A percentile compares a stretch with the other conserved stretches of the same genome.
phyloP scores from a whole-genome alignment of 2,329 filamentous ascomycete species.

The Talaromyces funiculosus region DNA sequence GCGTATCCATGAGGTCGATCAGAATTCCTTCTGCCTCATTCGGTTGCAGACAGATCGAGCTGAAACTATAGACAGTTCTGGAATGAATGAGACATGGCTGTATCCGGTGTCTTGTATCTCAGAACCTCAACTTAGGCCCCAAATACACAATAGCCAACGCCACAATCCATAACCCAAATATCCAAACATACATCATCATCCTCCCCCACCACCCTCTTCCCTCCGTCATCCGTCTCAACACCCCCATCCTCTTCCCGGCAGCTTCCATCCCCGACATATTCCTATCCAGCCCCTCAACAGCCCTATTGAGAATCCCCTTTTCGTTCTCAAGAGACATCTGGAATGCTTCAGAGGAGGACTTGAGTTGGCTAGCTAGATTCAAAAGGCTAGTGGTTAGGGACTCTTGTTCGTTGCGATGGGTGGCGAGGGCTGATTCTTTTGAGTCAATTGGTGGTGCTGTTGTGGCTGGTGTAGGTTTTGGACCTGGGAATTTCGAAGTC shows the following conservation, averaged over 20 bases:
- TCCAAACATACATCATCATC: conserved; percentile 76
- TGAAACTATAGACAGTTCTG: not conserved
- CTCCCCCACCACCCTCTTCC: conserved; percentile 82
- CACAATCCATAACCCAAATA: conserved; percentile 73
- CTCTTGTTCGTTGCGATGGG: conserved; percentile 78
- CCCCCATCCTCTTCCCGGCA: conserved; percentile 70
- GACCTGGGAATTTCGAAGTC: not conserved
- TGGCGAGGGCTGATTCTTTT: conserved; percentile 64
- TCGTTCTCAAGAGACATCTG: conserved; percentile 65
- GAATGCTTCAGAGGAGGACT: conserved; percentile 68
- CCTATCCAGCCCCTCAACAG: conserved; percentile 69
- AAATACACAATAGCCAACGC: conserved; percentile 77
- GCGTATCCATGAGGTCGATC: no score
- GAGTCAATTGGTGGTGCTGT: conserved; percentile 9
- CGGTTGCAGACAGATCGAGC: no score
- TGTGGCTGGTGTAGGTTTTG: not conserved
- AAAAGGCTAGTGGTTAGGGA: conserved; percentile 75
- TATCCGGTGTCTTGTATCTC: conserved; percentile 16
- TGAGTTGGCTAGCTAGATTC: conserved; percentile 70
- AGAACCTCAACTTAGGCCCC: conserved; percentile 83
- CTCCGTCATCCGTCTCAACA: conserved; percentile 73
- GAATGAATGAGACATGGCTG: not conserved
- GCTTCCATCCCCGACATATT: conserved; percentile 71
- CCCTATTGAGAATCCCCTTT: conserved; percentile 65
- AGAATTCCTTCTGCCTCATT: no score